These are phyloP conservation scores for Fagopyrum homotropicum DNA, from an alignment of 148 eudicot species.

Conservation along the genomic window DNA sequence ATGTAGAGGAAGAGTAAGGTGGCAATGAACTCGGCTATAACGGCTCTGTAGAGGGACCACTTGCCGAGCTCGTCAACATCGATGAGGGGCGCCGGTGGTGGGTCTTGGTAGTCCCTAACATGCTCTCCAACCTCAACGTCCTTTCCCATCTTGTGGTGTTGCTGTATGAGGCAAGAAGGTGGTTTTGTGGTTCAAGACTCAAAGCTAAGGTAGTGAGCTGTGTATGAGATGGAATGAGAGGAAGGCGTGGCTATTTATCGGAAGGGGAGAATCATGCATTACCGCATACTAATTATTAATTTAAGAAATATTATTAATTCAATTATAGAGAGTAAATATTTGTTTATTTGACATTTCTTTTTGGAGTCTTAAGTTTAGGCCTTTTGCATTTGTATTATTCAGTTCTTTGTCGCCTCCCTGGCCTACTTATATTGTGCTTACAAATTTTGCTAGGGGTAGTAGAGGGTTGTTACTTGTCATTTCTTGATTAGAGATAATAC, in stretches of 20 bases:
- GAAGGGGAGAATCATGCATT: not conserved
- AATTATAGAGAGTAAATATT: no score
- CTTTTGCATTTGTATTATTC: not conserved
- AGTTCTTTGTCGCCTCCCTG: no score
- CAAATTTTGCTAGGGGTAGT: no score
- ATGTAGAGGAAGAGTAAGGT: slow-evolving; percentile 19
- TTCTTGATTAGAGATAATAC: no score
- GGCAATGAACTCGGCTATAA: slow-evolving; percentile 22
- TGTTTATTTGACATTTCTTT: no score
- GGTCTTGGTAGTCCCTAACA: slow-evolving; percentile 18
- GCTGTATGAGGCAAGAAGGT: not conserved
- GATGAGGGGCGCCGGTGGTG: slow-evolving; percentile 18
- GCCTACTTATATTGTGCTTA: no score
- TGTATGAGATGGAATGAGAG: not conserved
- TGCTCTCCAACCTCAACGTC: not conserved
- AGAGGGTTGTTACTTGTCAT: no score
- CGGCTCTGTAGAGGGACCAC: slow-evolving; percentile 27
- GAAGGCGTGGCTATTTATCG: not conserved
- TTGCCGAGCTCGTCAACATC: slow-evolving; percentile 15
- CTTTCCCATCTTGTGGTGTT: not conserved
- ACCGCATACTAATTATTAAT: not conserved
- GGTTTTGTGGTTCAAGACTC: not conserved
- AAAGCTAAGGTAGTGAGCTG: not conserved
- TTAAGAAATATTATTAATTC: not conserved
- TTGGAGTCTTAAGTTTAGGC: not conserved